Conservation (phyloP, 768 basidiomycete genomes). For the Hygrophorus russula region DNA sequence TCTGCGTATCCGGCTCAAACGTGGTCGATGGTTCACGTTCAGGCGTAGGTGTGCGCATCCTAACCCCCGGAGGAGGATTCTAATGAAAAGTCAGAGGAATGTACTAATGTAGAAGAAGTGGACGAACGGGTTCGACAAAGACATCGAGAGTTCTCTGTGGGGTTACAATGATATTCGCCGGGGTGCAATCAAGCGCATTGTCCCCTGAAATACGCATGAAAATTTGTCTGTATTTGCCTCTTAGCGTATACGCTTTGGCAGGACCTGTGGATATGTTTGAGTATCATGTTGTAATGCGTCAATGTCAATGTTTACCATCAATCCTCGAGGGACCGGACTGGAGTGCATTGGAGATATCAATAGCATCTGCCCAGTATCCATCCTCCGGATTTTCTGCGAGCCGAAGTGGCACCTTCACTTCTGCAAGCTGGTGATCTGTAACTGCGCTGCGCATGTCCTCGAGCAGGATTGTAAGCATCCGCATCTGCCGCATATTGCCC, state of each 20-base stretch:
- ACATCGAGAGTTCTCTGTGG: constrained; percentile 44
- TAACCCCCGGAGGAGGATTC: constrained; percentile 2
- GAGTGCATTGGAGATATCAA: constrained; percentile 44
- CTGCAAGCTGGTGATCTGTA: constrained; percentile 49
- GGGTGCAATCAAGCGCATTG: constrained; percentile 36
- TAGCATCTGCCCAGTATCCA: constrained; percentile 64
- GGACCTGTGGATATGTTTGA: constrained; percentile 31
- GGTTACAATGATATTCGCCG: constrained; percentile 47
- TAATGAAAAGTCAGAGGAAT: not conserved
- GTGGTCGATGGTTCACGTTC: not conserved
- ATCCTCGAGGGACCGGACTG: constrained; percentile 55
- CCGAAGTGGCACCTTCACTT: constrained; percentile 51
- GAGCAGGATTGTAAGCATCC: constrained; percentile 60
- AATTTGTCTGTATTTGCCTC: constrained; percentile 59
- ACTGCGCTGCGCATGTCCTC: constrained; percentile 45
- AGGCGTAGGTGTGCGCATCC: not conserved
- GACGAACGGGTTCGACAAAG: constrained; percentile 47
- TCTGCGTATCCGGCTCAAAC: not conserved
- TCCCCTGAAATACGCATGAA: constrained; percentile 51
- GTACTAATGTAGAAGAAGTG: not conserved
- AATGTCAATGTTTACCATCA: constrained; percentile 37
- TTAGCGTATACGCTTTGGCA: constrained; percentile 53
- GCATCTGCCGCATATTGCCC: constrained; percentile 10
- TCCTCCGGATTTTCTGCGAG: constrained; percentile 34
- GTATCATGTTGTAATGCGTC: constrained; percentile 1